Base-by-base conservation (phyloP, 306 rosid species). In the Vachellia pachyceras region DNA sequence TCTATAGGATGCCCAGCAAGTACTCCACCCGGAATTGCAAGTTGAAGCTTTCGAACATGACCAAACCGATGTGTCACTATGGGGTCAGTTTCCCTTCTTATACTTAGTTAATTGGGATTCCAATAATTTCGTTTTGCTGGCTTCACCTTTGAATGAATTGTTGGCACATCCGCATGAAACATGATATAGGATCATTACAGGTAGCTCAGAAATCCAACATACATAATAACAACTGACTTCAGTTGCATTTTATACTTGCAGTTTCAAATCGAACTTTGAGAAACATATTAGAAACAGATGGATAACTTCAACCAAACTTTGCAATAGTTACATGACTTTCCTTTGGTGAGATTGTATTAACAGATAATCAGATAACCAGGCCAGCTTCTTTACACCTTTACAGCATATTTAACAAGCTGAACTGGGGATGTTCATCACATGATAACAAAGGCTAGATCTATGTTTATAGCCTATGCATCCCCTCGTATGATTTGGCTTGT, bases 401-500 rank as follows among this genome's bases (percentile, higher is more conserved):
- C 23, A 10, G 25, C 67, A 68, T 22, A 69, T 23, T 69, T n/a
- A 23, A 69, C 74, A 69, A 13, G 33, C 29, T 44, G 55, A 69
- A 42, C 35, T 0, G 23, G 13, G 46, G 8, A 68, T 20, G 35
- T 10, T 23, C 73, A 10, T 67, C 73, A n/a, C 29, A 40, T 20
- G 20, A 67, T 39, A 69, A 69, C 18, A 10, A 69, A 5, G 74
- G 74, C 74, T 22, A 20, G 39, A 42, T 42, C n/a, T 18, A n/a
- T 6, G 25, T 36, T 66, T 11, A 66, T 17, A 7, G 52, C 41
- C 72, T 66, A 66, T 36, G 72, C 46, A 66, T 66, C 29, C 29
- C 42, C 37, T 35, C 40, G 63, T 68, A 50, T 67, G 73, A 72
- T 66, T 66, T 75, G 66, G 81, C 64, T 68, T 70, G 86, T 84